Evolutionary conservation across 2,329 filamentous ascomycete species (phyloP).

Genomic region (Claviceps lovelessii): DNA sequence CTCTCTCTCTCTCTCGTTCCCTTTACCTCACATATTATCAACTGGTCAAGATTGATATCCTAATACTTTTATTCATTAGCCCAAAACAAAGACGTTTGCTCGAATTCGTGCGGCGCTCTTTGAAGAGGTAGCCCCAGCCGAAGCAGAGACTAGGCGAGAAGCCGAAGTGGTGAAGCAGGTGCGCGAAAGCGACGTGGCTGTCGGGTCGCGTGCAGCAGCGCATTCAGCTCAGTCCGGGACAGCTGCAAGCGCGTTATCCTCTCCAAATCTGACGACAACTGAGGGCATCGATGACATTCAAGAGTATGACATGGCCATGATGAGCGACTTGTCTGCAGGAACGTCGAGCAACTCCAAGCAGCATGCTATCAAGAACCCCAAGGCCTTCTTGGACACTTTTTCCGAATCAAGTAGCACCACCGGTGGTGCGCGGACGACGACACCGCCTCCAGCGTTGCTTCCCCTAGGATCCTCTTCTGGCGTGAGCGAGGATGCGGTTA

Average conservation of each 20-base stretch:
- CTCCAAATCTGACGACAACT: slow-evolving; percentile 50
- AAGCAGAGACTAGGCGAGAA: slow-evolving; percentile 78
- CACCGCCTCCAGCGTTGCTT: slow-evolving; percentile 50
- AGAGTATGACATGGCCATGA: slow-evolving; percentile 54
- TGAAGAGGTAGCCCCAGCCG: slow-evolving; percentile 77
- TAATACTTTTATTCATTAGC: slow-evolving; percentile 32
- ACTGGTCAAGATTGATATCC: not conserved
- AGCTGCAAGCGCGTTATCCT: slow-evolving; percentile 47
- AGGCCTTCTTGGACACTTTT: slow-evolving; percentile 62
- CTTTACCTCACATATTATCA: too few relatives aligned
- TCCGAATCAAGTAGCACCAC: slow-evolving; percentile 49
- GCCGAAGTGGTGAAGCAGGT: slow-evolving; percentile 93
- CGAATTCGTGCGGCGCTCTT: slow-evolving; percentile 78
- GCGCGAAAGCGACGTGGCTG: slow-evolving; percentile 67
- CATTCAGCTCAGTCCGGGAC: slow-evolving; percentile 31
- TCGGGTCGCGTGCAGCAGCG: slow-evolving; percentile 30
- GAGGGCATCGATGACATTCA: slow-evolving; percentile 54
- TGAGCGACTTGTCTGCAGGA: slow-evolving; percentile 37
- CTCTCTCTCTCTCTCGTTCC: too few relatives aligned
- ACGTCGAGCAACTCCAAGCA: slow-evolving; percentile 59
- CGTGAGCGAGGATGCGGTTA: slow-evolving; percentile 54
- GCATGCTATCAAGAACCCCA: slow-evolving; percentile 57
- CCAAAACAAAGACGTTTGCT: slow-evolving; percentile 92
- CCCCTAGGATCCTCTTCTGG: slow-evolving; percentile 44
- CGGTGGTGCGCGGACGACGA: slow-evolving; percentile 38